Conservation (phyloP, 2,329 filamentous ascomycete species). For the Trichoderma lentiforme region DNA sequence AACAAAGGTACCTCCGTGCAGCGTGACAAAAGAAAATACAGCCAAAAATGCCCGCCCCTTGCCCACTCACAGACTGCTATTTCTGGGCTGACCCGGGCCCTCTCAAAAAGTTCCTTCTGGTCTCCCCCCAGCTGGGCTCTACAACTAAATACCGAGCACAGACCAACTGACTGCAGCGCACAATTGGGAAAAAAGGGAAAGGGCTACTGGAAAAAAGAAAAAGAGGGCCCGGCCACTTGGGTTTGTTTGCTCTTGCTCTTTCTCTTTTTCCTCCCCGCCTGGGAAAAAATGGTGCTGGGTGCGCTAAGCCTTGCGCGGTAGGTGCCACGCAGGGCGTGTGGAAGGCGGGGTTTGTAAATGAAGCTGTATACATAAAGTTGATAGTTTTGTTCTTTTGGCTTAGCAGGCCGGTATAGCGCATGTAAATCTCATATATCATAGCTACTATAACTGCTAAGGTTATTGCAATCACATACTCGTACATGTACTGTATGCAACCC, state of each 20-base stretch:
- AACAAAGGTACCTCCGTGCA: background rate
- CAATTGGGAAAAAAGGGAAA: background rate
- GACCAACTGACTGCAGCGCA: background rate
- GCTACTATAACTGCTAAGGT: background rate
- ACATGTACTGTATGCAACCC: background rate
- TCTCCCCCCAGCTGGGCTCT: background rate
- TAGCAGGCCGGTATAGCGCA: background rate
- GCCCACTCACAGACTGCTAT: background rate
- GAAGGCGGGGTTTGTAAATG: conserved; percentile 6
- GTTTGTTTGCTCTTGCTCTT: background rate
- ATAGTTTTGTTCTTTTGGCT: background rate
- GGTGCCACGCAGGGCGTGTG: conserved; percentile 22
- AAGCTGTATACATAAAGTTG: background rate
- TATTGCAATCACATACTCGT: background rate
- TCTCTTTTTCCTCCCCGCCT: background rate
- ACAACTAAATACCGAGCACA: background rate
- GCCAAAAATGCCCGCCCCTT: background rate
- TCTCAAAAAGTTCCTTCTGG: conserved; percentile 10
- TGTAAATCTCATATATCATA: background rate
- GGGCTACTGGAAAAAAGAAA: background rate
- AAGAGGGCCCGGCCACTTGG: background rate
- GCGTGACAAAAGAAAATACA: background rate
- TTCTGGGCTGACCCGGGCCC: background rate
- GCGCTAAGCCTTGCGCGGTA: conserved; percentile 25
- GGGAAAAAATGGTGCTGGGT: background rate